These are phyloP conservation scores for Royoungia palumana DNA, from an alignment of 768 basidiomycete species.

Conservation along the genomic window DNA sequence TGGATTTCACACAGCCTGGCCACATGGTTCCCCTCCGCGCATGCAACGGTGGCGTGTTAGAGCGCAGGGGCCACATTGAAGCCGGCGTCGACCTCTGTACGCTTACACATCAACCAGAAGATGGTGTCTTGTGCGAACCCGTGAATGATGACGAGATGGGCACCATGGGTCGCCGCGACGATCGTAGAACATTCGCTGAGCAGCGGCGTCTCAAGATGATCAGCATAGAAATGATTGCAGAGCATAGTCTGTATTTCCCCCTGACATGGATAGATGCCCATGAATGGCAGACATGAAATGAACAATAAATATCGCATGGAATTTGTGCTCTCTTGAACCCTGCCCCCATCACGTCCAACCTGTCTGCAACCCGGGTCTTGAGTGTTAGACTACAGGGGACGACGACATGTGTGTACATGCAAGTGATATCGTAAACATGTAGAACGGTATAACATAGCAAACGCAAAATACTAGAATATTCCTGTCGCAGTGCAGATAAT, in stretches of 20 bases:
- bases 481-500: slow-evolving; percentile 3
- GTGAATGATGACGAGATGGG: slow-evolving; percentile 90
- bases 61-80: slow-evolving; percentile 94
- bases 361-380: no score
- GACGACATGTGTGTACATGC: background rate
- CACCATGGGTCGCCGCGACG: slow-evolving; percentile 92
- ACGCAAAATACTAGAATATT: slow-evolving; percentile 9
- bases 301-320: no score
- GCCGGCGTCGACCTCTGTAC: slow-evolving; percentile 82
- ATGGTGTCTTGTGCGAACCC: slow-evolving; percentile 88
- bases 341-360: no score
- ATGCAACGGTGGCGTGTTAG: slow-evolving; percentile 77
- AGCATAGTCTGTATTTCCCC: no score
- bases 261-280: no score
- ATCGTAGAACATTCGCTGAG: slow-evolving; percentile 88
- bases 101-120: slow-evolving; percentile 58
- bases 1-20: slow-evolving; percentile 88
- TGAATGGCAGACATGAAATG: no score
- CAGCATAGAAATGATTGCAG: slow-evolving; percentile 80
- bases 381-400: background rate
- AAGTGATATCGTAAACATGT: background rate
- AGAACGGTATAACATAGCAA: slow-evolving; percentile 12
- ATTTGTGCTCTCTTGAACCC: no score
- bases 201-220: slow-evolving; percentile 91
- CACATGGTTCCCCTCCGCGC: slow-evolving; percentile 94